Evolutionary conservation across 2,329 filamentous ascomycete genomes (phyloP), one percentile per base, ranked within the genome.

Genomic region (Fusarium nematophilum): DNA sequence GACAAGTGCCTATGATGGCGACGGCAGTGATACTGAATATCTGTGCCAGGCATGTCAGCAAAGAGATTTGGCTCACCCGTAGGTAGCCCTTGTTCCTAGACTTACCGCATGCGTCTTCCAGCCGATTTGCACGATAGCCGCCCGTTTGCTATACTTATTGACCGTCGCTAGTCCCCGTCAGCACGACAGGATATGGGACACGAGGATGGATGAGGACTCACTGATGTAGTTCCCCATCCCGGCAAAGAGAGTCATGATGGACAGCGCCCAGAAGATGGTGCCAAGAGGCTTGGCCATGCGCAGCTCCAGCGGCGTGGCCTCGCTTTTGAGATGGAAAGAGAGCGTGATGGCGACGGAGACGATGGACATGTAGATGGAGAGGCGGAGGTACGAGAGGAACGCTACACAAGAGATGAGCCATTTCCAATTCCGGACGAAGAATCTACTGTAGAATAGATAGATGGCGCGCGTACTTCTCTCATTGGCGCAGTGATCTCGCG

Each of bases 271-370:
- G 76, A 99, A 99, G 18, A 97, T 78, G 38, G 92, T 82, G 0
- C 95, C 95, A 2, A 99, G 84, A 0, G 95, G 95, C 57, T 90
- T 82, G 0, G 95, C 90, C 76, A 97, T 88, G 36, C 84, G 85
- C 56, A 86, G 80, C 78, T 99, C 95, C 11, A 92, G 74, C 1
- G 79, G 71, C 0, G 87, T 85, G 1, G 95, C 91, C 67, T 88
- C 77, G 14, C 81, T 81, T 70, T 93, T 93, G 43, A 99, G 83
- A 71, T 99, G 94, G 74, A 99, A 99, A 11, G 92, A 96, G 44
- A 97, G 83, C 9, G 96, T 88, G 65, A 99, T 97, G 44, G 95
- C 94, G 26, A 96, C 86, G 23, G 91, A 87, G 8, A 98, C 92
- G 45, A 99, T 82, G 62, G 92, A 88, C 85, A 98, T 93, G 78